Conservation (phyloP, 805 yeast genomes). For the Debaryomyces castellii region DNA sequence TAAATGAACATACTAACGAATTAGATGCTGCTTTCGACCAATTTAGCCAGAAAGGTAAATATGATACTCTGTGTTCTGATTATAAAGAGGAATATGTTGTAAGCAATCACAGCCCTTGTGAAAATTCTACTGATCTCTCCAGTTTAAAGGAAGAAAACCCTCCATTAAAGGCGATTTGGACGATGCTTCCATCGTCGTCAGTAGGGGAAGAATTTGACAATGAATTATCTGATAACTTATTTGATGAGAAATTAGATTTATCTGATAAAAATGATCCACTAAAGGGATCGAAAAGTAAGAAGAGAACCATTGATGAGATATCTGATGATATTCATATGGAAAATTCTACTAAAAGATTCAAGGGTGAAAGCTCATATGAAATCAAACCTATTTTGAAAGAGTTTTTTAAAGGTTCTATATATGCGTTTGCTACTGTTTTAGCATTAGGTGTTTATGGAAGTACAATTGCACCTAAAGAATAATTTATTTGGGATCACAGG, state of each 20-base stretch:
- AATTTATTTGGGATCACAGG: background rate
- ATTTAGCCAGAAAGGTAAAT: too few relatives aligned
- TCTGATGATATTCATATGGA: background rate
- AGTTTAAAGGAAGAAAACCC: too few relatives aligned
- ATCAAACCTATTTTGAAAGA: constrained; percentile 26
- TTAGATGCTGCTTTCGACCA: too few relatives aligned
- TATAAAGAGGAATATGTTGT: too few relatives aligned
- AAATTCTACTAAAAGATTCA: constrained; percentile 11
- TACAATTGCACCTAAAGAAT: constrained; percentile 7
- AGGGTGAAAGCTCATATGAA: constrained; percentile 3
- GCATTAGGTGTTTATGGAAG: constrained; percentile 39
- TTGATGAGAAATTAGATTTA: background rate
- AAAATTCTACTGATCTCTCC: too few relatives aligned
- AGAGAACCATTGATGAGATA: background rate
- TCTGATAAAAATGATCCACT: background rate
- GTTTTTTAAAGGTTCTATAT: constrained; percentile 29
- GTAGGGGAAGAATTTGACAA: too few relatives aligned
- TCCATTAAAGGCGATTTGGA: too few relatives aligned
- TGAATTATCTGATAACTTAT: background rate
- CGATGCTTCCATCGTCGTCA: too few relatives aligned
- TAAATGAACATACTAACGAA: too few relatives aligned
- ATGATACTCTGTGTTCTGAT: too few relatives aligned
- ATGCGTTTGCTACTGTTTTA: constrained; percentile 29
- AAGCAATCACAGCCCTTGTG: too few relatives aligned
- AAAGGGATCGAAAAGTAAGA: background rate